These are phyloP conservation scores for Paecilomyces niveus DNA, from an alignment of 2,329 filamentous ascomycete genomes.

Conservation along the genomic window DNA sequence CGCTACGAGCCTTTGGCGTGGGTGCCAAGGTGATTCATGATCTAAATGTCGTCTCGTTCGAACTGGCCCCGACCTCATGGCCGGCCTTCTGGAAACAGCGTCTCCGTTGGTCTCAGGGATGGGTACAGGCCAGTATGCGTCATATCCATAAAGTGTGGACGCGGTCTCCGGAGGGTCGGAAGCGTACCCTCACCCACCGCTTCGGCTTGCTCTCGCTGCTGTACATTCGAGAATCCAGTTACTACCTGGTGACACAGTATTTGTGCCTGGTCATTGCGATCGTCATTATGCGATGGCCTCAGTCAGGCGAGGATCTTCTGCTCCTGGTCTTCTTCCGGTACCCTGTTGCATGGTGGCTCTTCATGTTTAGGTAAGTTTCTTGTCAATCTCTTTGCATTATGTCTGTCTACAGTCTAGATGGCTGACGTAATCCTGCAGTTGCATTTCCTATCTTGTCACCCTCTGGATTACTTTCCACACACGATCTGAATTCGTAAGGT, in stretches of 20 bases:
- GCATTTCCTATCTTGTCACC: conserved; percentile 38
- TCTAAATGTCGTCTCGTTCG: conserved; percentile 43
- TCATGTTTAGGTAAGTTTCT: conserved; percentile 33
- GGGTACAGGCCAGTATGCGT: conserved; percentile 40
- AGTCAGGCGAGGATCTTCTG: conserved; percentile 27
- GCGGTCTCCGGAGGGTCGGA: conserved; percentile 25
- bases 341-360: conserved; percentile 42
- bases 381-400: background rate
- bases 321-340: conserved; percentile 43
- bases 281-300: conserved; percentile 39
- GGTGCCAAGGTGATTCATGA: conserved; percentile 42
- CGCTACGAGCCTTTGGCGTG: conserved; percentile 38
- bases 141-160: conserved; percentile 39
- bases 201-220: conserved; percentile 42
- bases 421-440: conserved; percentile 13
- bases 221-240: conserved; percentile 39
- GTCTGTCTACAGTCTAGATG: background rate
- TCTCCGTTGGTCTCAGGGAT: conserved; percentile 44
- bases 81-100: conserved; percentile 44
- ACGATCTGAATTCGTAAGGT: conserved; percentile 39
- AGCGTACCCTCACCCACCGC: conserved; percentile 24
- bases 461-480: conserved; percentile 41
- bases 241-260: conserved; percentile 45
- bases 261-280: conserved; percentile 41
- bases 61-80: conserved; percentile 41